A percentile compares a stretch with the other conserved stretches of the same genome.
These are phyloP conservation scores for Verticillium tricorpus DNA, from an alignment of 2,329 filamentous ascomycete species.

Conservation along the genomic window DNA sequence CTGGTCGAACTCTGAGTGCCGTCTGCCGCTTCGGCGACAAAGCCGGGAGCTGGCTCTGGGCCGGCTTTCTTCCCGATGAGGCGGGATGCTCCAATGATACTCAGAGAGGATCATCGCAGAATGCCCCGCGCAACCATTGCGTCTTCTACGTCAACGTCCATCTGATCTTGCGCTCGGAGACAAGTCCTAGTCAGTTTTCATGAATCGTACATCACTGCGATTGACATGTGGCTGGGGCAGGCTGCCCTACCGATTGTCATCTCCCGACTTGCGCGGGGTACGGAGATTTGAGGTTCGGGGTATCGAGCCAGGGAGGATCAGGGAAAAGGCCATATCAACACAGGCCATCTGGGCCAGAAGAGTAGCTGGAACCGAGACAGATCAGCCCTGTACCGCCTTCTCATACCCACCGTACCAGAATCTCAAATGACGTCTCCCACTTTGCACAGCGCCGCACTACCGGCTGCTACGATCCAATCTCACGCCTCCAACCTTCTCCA, in stretches of 20 bases:
- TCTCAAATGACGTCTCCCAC: not conserved
- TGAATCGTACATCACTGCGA: not conserved
- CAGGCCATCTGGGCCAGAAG: not conserved
- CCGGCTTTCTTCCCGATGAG: not conserved
- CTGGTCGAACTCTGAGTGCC: not conserved
- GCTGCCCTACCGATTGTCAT: not conserved
- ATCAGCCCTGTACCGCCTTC: not conserved
- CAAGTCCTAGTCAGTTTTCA: not conserved
- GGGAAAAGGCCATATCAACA: not conserved
- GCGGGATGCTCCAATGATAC: not conserved
- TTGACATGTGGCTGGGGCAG: not conserved
- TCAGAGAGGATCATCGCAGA: not conserved
- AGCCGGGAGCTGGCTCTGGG: not conserved
- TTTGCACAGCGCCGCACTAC: constrained; percentile 19
- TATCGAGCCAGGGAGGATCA: not conserved
- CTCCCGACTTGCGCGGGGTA: not conserved
- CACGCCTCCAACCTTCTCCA: constrained; percentile 40
- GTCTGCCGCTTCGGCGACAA: not conserved
- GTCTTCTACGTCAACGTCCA: not conserved
- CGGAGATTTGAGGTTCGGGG: not conserved
- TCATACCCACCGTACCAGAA: not conserved
- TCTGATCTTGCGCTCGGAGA: not conserved
- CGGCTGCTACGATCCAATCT: constrained; percentile 34
- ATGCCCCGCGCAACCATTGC: not conserved
- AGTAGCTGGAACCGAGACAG: not conserved